phyloP scores from a whole-genome alignment of 2,329 filamentous ascomycete genomes.

The Venturia aucupariae region DNA sequence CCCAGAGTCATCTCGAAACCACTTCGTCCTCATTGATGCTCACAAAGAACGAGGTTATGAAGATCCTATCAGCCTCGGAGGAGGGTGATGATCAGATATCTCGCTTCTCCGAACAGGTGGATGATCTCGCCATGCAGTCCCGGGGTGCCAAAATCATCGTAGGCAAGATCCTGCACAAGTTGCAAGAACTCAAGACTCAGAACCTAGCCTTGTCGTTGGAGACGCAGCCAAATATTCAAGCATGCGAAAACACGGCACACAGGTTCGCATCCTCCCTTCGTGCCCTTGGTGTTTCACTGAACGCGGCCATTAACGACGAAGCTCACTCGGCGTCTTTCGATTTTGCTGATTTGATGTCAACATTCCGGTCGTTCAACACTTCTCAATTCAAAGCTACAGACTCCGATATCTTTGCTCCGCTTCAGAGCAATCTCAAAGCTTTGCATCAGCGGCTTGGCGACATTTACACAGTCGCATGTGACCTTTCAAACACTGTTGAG shows the following conservation, averaged over 20 bases:
- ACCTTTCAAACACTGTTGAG: slow-evolving; percentile 36
- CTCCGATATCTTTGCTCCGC: slow-evolving; percentile 60
- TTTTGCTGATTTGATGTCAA: slow-evolving; percentile 55
- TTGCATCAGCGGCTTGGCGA: slow-evolving; percentile 58
- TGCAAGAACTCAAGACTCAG: slow-evolving; percentile 68
- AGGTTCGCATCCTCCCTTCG: slow-evolving; percentile 59
- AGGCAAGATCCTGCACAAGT: slow-evolving; percentile 64
- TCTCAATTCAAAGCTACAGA: slow-evolving; percentile 46
- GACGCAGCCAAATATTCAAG: slow-evolving; percentile 59
- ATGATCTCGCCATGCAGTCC: slow-evolving; percentile 63
- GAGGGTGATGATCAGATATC: slow-evolving; percentile 50
- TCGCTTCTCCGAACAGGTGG: slow-evolving; percentile 61
- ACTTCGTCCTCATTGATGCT: slow-evolving; percentile 59
- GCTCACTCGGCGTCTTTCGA: slow-evolving; percentile 59
- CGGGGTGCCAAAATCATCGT: slow-evolving; percentile 77
- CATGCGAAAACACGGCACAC: slow-evolving; percentile 54
- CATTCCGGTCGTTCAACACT: slow-evolving; percentile 47
- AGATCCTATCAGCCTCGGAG: slow-evolving; percentile 50
- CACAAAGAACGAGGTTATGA: slow-evolving; percentile 57
- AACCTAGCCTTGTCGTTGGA: slow-evolving; percentile 65
- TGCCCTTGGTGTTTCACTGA: slow-evolving; percentile 56
- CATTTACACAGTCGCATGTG: slow-evolving; percentile 51
- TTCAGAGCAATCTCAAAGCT: slow-evolving; percentile 56
- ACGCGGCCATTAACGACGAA: slow-evolving; percentile 60
- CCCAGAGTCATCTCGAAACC: slow-evolving; percentile 76